Evolutionary conservation across 176 grass and related monocot species (phyloP).

Genomic region (Oryza longistaminata): DNA sequence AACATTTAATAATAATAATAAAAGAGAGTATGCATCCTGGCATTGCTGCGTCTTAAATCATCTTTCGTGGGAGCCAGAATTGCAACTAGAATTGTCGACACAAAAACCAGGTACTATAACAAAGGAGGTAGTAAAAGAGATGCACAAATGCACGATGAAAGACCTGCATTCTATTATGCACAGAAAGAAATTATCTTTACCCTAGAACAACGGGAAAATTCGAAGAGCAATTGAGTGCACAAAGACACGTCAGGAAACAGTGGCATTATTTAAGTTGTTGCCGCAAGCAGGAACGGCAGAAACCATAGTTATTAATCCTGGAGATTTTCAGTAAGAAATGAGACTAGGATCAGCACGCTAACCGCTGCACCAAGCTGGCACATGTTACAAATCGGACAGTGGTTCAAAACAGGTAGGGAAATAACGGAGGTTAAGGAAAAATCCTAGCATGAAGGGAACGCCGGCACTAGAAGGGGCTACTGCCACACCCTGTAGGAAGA

Average conservation of each 20-base stretch:
- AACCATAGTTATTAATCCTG: constrained; percentile 21
- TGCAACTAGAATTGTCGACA: background rate
- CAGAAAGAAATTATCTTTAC: background rate
- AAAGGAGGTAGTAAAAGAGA: background rate
- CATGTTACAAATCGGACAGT: constrained; percentile 19
- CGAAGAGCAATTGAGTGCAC: background rate
- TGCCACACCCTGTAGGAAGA: constrained; percentile 31
- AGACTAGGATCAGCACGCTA: background rate
- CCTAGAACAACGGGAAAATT: background rate
- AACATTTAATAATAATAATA: too few species aligned
- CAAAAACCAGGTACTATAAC: background rate
- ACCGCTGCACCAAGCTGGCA: background rate
- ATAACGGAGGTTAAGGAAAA: background rate
- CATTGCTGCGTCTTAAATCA: too few species aligned
- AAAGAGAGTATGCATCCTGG: too few species aligned
- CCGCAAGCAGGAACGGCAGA: background rate
- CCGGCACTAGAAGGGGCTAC: background rate
- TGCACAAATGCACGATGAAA: too few species aligned
- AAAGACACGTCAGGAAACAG: background rate
- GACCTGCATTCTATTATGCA: background rate
- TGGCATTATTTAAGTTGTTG: background rate
- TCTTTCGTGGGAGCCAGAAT: too few species aligned
- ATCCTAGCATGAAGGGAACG: background rate
- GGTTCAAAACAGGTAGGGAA: background rate
- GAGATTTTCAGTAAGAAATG: background rate